A percentile compares a stretch with the other conserved stretches of the same genome.
phyloP scores from a whole-genome alignment of 2,329 filamentous ascomycete genomes.

The Penicillium sp. region DNA sequence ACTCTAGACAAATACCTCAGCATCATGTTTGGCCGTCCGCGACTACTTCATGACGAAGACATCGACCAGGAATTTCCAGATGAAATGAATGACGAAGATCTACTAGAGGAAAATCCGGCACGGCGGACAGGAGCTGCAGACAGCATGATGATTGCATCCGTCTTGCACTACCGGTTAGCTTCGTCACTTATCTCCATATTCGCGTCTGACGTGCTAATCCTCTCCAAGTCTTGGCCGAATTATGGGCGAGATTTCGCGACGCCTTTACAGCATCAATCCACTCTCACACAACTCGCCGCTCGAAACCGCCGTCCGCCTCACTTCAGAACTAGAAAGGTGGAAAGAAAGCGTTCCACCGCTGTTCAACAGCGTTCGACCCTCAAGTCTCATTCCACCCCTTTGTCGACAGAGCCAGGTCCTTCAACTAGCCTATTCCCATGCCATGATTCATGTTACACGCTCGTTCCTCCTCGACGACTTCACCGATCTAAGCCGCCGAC shows the following conservation, averaged over 20 bases:
- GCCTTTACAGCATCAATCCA: slow-evolving; percentile 41
- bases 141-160: slow-evolving; percentile 42
- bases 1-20: slow-evolving; percentile 62
- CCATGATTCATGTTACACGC: slow-evolving; percentile 40
- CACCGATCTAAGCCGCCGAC: slow-evolving; percentile 34
- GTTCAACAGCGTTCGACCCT: slow-evolving; percentile 37
- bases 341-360: slow-evolving; percentile 37
- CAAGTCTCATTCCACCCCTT: slow-evolving; percentile 39
- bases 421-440: slow-evolving; percentile 39
- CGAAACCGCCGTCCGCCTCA: slow-evolving; percentile 35
- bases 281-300: slow-evolving; percentile 30
- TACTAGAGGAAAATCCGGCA: slow-evolving; percentile 45
- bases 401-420: slow-evolving; percentile 41
- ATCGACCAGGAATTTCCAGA: slow-evolving; percentile 61
- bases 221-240: slow-evolving; percentile 50
- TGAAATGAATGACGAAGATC: slow-evolving; percentile 57
- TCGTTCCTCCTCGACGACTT: slow-evolving; percentile 40
- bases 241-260: slow-evolving; percentile 48
- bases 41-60: slow-evolving; percentile 61
- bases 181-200: slow-evolving; percentile 3
- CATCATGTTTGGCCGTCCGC: slow-evolving; percentile 60
- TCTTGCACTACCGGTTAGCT: slow-evolving; percentile 42
- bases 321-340: slow-evolving; percentile 37
- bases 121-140: slow-evolving; percentile 35
- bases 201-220: not conserved